Evolutionary conservation across 768 basidiomycete genomes (phyloP).

Genomic region (Pleurotus sapidus): DNA sequence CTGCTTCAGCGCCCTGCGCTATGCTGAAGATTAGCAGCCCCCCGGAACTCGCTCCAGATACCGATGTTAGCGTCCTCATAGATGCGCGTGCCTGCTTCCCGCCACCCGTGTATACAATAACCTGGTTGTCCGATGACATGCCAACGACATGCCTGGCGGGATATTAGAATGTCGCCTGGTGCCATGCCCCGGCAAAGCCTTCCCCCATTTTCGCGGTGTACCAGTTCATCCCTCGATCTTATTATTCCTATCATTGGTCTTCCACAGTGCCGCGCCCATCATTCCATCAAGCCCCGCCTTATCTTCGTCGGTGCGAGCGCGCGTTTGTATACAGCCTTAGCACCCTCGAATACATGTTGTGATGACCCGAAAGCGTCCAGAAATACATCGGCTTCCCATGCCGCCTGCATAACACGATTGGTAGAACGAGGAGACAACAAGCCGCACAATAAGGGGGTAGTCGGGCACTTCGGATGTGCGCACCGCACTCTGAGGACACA

Average conservation of each 20-base stretch:
- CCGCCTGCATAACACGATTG: too few species aligned
- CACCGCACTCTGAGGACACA: too few species aligned
- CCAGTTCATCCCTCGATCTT: neutral
- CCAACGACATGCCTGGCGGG: constrained; percentile 38
- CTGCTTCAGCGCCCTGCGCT: constrained; percentile 23
- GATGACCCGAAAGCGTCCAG: too few species aligned
- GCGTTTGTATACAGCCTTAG: too few species aligned
- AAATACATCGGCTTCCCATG: too few species aligned
- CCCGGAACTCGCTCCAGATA: constrained; percentile 9
- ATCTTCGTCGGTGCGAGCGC: too few species aligned
- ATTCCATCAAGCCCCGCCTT: too few species aligned
- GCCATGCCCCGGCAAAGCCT: constrained; percentile 32
- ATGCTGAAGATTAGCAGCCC: constrained; percentile 27
- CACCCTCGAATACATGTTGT: too few species aligned
- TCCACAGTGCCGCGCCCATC: neutral
- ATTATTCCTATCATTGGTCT: neutral
- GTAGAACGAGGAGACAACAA: too few species aligned
- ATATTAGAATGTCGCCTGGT: constrained; percentile 50
- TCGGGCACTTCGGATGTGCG: too few species aligned
- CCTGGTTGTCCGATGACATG: constrained; percentile 27
- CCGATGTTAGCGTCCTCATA: constrained; percentile 30
- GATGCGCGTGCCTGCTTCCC: constrained; percentile 27
- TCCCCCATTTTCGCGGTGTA: constrained; percentile 19
- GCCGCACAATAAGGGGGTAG: too few species aligned
- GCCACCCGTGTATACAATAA: neutral